Base-by-base conservation (phyloP, 1,139 yeast species). In the Taphrina communis region DNA sequence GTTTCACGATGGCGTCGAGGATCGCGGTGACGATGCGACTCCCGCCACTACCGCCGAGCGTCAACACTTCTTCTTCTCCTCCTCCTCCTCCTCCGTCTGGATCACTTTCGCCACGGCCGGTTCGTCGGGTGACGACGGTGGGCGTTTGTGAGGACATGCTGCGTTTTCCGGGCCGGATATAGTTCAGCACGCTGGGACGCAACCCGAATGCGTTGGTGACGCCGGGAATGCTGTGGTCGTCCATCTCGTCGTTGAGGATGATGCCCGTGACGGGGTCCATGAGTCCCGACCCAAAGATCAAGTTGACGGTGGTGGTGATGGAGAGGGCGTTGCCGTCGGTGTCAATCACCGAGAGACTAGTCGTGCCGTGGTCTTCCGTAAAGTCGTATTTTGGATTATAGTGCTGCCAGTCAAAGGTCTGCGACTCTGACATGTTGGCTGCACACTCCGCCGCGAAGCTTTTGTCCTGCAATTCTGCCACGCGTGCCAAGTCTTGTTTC, bases 1-100 rank as follows among this genome's bases (percentile, higher is more conserved):
- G 79, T 69, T 97, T 80, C 1, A 89, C 82, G 41, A 94, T 84
- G 0, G 94, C 93, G 75, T 92, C 95, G 70, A 93, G 82, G 1
- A 93, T 85, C 0, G 96, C 85, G 0, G 97, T 90, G n/a, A 89
- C 83, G 67, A 94, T 94, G 70, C 96, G 82, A 17, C 96, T 88
- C 0, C 98, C 98, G 8, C 99, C 98, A 0, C 98, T 95, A 0
- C 97, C 96, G 0, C 98, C 98, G 72, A 93, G 83, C 2, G 89
- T 84, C 58, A 90, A 76, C 0, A 90, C 86, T 46, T 88, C 82
- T 56, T 80, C 74, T 76, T 92, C 97, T 21, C 91, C 83, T 1
- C 25, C 25, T 25, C 25, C 25, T 25, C 25, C 25, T 25, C 25
- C 25, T 25, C 25, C 25, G n/a, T n/a, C n/a, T n/a, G n/a, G n/a